phyloP scores from a whole-genome alignment of 129 eudicot species.

The Logfia minima region DNA sequence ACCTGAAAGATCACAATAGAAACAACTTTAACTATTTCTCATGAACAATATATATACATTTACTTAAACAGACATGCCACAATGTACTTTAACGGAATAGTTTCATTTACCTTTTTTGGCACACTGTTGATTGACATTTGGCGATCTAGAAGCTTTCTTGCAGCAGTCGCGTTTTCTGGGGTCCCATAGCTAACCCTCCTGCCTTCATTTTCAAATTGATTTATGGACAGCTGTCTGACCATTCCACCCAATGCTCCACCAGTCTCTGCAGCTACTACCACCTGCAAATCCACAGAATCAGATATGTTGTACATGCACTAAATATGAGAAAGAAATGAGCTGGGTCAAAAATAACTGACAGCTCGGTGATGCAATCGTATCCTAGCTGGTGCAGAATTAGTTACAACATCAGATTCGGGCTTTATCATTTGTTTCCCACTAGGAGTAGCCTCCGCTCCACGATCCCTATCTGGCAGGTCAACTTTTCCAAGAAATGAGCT shows the following conservation, averaged over 20 bases:
- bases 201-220: slow-evolving; percentile 99
- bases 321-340: background rate
- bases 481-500: too few relatives aligned
- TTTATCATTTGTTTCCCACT: slow-evolving; percentile 95
- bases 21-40: background rate
- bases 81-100: background rate
- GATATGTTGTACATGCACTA: slow-evolving; percentile 8
- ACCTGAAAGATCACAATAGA: slow-evolving; percentile 47
- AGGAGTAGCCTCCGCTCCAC: slow-evolving; percentile 97
- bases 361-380: slow-evolving; percentile 98
- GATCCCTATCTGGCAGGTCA: slow-evolving; percentile 93
- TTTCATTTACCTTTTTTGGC: slow-evolving; percentile 79
- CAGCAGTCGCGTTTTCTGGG: slow-evolving; percentile 98
- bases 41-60: background rate
- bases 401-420: slow-evolving; percentile 67
- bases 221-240: slow-evolving; percentile 98
- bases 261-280: slow-evolving; percentile 97
- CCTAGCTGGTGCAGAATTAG: slow-evolving; percentile 70
- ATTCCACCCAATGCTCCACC: slow-evolving; percentile 99
- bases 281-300: slow-evolving; percentile 53
- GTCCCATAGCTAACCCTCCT: slow-evolving; percentile 98
- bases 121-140: slow-evolving; percentile 97
- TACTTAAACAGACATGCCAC: slow-evolving; percentile 10
- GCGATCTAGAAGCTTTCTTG: slow-evolving; percentile 92
- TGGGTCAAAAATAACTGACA: slow-evolving; percentile 47